Evolutionary conservation across 352 stramenopile species (phyloP).

Genomic region (Pythium oligandrum): DNA sequence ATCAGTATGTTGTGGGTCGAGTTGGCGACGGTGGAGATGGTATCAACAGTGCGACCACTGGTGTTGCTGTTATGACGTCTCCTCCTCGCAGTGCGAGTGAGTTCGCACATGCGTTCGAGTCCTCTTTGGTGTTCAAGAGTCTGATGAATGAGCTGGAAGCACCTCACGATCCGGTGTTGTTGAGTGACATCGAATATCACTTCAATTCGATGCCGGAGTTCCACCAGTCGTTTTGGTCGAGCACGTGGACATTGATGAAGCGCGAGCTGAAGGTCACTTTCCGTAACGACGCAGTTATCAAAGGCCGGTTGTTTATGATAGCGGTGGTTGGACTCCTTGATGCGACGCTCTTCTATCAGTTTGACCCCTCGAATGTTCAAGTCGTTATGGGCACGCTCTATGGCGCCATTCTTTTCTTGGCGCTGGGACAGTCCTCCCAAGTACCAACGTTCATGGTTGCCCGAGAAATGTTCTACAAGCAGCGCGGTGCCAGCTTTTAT

Average conservation of each 20-base stretch:
- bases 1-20: slow-evolving; percentile 2
- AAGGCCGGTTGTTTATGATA: slow-evolving; percentile 15
- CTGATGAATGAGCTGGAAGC: slow-evolving; percentile 68
- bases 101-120: slow-evolving; percentile 18
- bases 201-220: slow-evolving; percentile 8
- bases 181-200: slow-evolving; percentile 47
- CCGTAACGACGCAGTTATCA: slow-evolving; percentile 14
- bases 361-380: slow-evolving; percentile 14
- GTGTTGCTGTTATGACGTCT: neutral
- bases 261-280: slow-evolving; percentile 15
- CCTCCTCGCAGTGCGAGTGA: slow-evolving; percentile 6
- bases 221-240: slow-evolving; percentile 6
- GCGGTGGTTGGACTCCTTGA: slow-evolving; percentile 19
- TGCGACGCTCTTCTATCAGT: slow-evolving; percentile 15
- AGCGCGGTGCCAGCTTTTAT: slow-evolving; percentile 65
- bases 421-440: slow-evolving; percentile 47
- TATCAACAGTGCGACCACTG: too few relatives aligned
- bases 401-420: slow-evolving; percentile 49
- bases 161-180: slow-evolving; percentile 83
- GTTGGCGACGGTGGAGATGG: neutral
- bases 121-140: slow-evolving; percentile 14
- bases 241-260: slow-evolving; percentile 5
- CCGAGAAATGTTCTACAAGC: slow-evolving; percentile 60
- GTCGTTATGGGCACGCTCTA: slow-evolving; percentile 59
- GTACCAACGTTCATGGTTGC: slow-evolving; percentile 57